Evolutionary conservation across 2,329 filamentous ascomycete species (phyloP), one percentile per base, ranked within the genome.

Genomic region (Emydomyces testavorans): DNA sequence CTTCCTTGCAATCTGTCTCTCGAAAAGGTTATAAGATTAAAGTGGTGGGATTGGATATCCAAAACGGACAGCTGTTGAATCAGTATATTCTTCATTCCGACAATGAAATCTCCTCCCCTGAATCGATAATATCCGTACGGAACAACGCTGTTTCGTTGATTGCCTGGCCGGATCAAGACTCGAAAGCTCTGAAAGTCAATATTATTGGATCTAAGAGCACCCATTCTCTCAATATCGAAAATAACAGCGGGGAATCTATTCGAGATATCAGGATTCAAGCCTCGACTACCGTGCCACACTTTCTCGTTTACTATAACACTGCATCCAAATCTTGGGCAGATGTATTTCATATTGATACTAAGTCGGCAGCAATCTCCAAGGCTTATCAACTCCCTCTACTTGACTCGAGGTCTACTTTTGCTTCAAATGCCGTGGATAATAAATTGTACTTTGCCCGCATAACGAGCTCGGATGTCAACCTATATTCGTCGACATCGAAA

Each of bases 401-500:
- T 16, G 65, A 76, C 20, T 85, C 83, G 0, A 72, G 71, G 34
- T 88, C 87, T 20, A 79, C 83, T 1, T 86, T 95, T 61, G 83
- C 88, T 0, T 82, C 79, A 0, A 92, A 83, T 65, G 85, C 80
- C 1, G 76, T 78, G 34, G 83, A 82, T 50, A 80, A 83, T 16
- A 89, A 92, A 58, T 82, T 94, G 6, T 95, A 87, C 69, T 94
- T 96, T 62, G 89, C 85, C 1, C 80, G 89, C 50, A 73, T 92
- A 52, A 88, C 85, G 0, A 71, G 80, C 28, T 78, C 83, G 6
- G 85, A 94, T 59, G 73, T 87, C 2, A 72, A 76, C 24, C 72
- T 94, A 21, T 74, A 85, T 4, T 86, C 85, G 1, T 93, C 88
- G 0, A 72, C 73, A 23, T 92, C 86, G 0, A 79, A 89, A 55